Evolutionary conservation across 1,284 basidiomycete genomes (phyloP), one percentile per base, ranked within the genome.

Genomic region (Microbotryum lychnidis-dioicae): DNA sequence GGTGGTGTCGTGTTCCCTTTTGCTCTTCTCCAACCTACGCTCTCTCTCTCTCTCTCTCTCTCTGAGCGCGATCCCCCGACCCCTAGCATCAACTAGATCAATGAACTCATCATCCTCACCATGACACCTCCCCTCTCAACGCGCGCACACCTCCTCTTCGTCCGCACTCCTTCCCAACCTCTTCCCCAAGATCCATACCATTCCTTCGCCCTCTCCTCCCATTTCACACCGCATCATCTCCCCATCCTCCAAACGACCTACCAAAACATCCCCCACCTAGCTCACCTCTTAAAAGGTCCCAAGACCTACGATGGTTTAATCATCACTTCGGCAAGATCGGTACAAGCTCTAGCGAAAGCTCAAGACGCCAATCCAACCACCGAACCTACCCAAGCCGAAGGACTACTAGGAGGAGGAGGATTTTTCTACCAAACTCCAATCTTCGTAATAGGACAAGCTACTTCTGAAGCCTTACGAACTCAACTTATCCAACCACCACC

Each of bases 401-500:
- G 37, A 42, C 1, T 16, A 14, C n/a, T n/a, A n/a, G n/a, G 16
- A 16, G 46, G 29, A 16, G 23, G 12, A 23, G 47, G 27, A 48
- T 45, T 44, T 31, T 16, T 48, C 25, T 25, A 27, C 20, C 62
- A 71, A 8, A 73, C 81, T 1, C 84, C 85, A 8, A 88, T 89
- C 75, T 90, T 87, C 68, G 84, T 83, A 44, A 85, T 90, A 16
- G 88, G 88, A 0, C 76, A 80, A 23, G 78, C 79, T 2, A 89
- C 86, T 4, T 81, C 82, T 1, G 69, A 76, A 0, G 77, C 79
- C 2, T 42, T 27, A 20, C 44, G 6, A 47, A 23, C 20, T 8
- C 33, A n/a, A 20, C 12, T 21, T 7, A 1, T 57, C 0, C 21
- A 18, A 48, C 18, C 37, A 2, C 53, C 56, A 2, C 44, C 23